Conservation (phyloP, 768 basidiomycete genomes). For the Mycena pura region DNA sequence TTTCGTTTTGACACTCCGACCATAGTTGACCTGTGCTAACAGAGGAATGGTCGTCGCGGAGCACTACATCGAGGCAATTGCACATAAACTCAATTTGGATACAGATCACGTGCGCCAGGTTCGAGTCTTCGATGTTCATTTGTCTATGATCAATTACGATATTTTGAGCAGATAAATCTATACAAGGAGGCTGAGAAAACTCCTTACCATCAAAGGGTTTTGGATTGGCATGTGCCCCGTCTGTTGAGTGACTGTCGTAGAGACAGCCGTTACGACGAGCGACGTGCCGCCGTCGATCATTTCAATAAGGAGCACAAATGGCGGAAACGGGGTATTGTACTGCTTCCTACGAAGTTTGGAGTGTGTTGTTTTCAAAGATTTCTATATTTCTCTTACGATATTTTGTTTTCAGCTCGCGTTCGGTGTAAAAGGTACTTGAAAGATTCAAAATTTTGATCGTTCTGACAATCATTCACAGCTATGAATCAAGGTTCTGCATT, state of each 20-base stretch:
- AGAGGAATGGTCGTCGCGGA: constrained; percentile 29
- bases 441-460: too few species aligned
- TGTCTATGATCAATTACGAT: not conserved
- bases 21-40: not conserved
- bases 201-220: constrained; percentile 27
- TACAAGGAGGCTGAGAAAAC: constrained; percentile 29
- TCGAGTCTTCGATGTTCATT: not conserved
- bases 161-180: constrained; percentile 18
- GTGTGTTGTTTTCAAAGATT: constrained; percentile 4
- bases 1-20: not conserved
- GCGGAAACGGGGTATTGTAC: constrained; percentile 27
- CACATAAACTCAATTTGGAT: constrained; percentile 21
- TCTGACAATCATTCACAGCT: constrained; percentile 5
- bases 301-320: constrained; percentile 30
- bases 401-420: constrained; percentile 19
- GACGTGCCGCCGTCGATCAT: constrained; percentile 20
- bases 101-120: constrained; percentile 29
- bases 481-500: constrained; percentile 26
- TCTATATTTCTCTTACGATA: not conserved
- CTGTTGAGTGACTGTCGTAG: constrained; percentile 25
- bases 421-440: constrained; percentile 18
- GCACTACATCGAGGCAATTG: constrained; percentile 28
- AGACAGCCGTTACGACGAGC: constrained; percentile 24
- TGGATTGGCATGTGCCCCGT: constrained; percentile 28
- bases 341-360: constrained; percentile 27